Percentiles rank a stretch among this genome's conserved stretches.
Evolutionary conservation across 768 basidiomycete genomes (phyloP).

Genomic region (Boletus coccyginus): DNA sequence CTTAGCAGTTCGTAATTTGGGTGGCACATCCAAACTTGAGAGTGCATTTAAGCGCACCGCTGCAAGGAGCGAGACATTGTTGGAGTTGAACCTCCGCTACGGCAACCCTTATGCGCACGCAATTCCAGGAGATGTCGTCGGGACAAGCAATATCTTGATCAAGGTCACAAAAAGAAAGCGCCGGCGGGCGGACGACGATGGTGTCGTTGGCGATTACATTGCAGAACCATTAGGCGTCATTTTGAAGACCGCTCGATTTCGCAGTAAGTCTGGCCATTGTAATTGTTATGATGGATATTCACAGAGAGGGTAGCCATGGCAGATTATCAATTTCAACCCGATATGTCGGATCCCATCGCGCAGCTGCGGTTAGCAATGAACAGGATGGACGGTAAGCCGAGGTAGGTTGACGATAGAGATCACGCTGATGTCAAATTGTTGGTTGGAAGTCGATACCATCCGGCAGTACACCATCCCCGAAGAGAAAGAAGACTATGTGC

Average conservation of each 20-base stretch:
- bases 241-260: conserved; percentile 84
- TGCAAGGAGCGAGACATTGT: conserved; percentile 56
- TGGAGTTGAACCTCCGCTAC: conserved; percentile 77
- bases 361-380: conserved; percentile 73
- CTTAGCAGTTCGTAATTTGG: conserved; percentile 60
- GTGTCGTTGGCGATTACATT: conserved; percentile 64
- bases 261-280: conserved; percentile 57
- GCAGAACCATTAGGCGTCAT: conserved; percentile 70
- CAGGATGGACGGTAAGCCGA: conserved; percentile 72
- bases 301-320: conserved; percentile 69
- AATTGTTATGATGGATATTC: not conserved
- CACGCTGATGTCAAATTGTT: conserved; percentile 1
- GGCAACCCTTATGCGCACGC: conserved; percentile 81
- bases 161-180: conserved; percentile 77
- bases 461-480: conserved; percentile 64
- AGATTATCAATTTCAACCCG: conserved; percentile 87
- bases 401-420: not conserved
- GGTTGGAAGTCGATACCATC: conserved; percentile 63
- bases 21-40: conserved; percentile 69
- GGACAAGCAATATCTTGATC: conserved; percentile 78
- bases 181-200: conserved; percentile 33
- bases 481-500: conserved; percentile 63
- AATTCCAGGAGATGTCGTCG: conserved; percentile 74
- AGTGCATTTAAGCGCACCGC: conserved; percentile 71
- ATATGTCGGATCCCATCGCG: conserved; percentile 65